phyloP scores from a whole-genome alignment of 345 rosid species.

The Pelargonium nanum region DNA sequence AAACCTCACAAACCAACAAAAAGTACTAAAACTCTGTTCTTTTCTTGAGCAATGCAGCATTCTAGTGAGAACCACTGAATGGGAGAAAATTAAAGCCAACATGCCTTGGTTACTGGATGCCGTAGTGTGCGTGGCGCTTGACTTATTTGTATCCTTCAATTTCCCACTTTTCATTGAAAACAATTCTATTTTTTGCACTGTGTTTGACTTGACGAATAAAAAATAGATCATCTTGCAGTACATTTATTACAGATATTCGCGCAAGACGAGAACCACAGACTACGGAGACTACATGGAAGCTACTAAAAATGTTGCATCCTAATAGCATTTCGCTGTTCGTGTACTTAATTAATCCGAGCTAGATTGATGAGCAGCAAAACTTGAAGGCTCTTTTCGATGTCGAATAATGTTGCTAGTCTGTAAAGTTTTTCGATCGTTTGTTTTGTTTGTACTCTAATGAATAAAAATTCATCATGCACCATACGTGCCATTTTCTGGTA shows the following conservation, averaged over 20 bases:
- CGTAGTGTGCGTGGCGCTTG: slow-evolving; percentile 68
- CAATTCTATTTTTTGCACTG: not conserved
- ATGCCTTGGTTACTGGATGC: slow-evolving; percentile 95
- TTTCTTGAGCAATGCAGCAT: slow-evolving; percentile 34
- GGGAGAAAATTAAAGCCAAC: slow-evolving; percentile 75
- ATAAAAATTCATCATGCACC: too few species aligned
- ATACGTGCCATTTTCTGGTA: too few species aligned
- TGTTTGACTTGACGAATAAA: slow-evolving; percentile 19
- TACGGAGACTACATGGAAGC: slow-evolving; percentile 37
- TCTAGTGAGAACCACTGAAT: slow-evolving; percentile 66
- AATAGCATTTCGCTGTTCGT: not conserved
- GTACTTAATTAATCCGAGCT: too few species aligned
- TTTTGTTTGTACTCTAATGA: too few species aligned
- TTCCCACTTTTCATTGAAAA: not conserved
- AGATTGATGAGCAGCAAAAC: too few species aligned
- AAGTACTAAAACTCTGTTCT: not conserved
- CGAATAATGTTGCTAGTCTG: too few species aligned
- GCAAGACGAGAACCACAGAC: slow-evolving; percentile 10
- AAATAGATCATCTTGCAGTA: slow-evolving; percentile 81
- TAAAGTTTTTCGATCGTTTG: too few species aligned
- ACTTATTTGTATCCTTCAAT: slow-evolving; percentile 78
- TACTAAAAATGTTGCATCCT: slow-evolving; percentile 21
- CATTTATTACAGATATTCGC: slow-evolving; percentile 54
- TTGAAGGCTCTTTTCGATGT: too few species aligned
- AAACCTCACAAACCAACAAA: not conserved